phyloP scores from a whole-genome alignment of 208 protist genomes.

The Porcisia deanei region DNA sequence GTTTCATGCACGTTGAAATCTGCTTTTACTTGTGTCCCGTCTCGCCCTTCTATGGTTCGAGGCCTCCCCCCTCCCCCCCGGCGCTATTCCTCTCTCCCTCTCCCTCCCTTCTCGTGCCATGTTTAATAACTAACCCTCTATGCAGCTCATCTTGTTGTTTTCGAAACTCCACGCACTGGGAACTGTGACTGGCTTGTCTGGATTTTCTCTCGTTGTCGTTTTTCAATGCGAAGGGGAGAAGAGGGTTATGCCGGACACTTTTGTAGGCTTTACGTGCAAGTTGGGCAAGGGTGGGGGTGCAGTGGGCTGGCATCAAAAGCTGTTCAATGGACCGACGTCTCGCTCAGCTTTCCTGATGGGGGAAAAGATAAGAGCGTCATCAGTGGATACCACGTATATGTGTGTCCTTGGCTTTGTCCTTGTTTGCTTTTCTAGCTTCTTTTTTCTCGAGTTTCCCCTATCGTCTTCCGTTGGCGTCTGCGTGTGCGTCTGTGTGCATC shows the following conservation, averaged over 20 bases:
- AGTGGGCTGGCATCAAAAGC: neutral
- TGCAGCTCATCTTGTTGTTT: neutral
- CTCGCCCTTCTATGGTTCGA: neutral
- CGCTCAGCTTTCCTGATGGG: neutral
- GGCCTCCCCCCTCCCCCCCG: neutral
- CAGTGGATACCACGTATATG: neutral
- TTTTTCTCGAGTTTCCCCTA: neutral
- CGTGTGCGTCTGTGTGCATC: slow-evolving; percentile 6
- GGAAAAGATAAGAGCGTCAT: neutral
- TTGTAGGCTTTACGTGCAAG: neutral
- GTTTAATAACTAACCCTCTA: neutral
- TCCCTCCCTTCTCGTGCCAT: neutral
- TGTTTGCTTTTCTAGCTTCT: neutral
- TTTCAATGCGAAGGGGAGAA: neutral
- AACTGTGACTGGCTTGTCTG: neutral
- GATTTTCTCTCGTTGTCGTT: neutral
- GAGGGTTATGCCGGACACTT: neutral
- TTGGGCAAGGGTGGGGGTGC: neutral
- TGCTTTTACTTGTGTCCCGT: slow-evolving; percentile 5
- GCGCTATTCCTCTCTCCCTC: neutral
- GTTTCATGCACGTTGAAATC: neutral
- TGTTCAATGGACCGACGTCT: neutral
- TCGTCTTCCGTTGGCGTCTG: neutral
- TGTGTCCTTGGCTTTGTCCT: neutral
- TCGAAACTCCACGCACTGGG: neutral